A percentile compares a stretch with the other conserved stretches of the same genome.
These are phyloP conservation scores for Ephemerocybe angulata DNA, from an alignment of 768 basidiomycete species.

Conservation along the genomic window DNA sequence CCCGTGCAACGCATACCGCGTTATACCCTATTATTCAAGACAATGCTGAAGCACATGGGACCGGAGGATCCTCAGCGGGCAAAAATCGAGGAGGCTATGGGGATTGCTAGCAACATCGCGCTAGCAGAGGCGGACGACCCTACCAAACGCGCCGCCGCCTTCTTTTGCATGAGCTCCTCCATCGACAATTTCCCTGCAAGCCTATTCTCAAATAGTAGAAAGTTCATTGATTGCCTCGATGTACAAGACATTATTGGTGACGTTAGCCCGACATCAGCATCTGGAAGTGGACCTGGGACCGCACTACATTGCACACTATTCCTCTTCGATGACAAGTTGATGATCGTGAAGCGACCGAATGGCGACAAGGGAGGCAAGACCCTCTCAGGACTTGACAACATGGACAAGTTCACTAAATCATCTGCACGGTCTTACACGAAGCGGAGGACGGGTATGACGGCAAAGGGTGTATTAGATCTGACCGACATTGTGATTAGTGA, in stretches of 20 bases:
- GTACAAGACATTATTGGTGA: slow-evolving; percentile 77
- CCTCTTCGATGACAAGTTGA: slow-evolving; percentile 90
- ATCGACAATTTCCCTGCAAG: slow-evolving; percentile 90
- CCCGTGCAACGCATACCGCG: slow-evolving; percentile 94
- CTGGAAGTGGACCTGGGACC: slow-evolving; percentile 38
- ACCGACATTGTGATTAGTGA: slow-evolving; percentile 82
- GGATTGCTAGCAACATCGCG: slow-evolving; percentile 87
- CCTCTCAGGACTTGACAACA: slow-evolving; percentile 72
- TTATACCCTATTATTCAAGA: slow-evolving; percentile 89
- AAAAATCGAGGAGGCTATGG: slow-evolving; percentile 79
- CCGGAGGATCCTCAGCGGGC: slow-evolving; percentile 71
- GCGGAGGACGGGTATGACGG: slow-evolving; percentile 79
- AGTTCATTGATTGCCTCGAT: slow-evolving; percentile 90
- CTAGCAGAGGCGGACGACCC: slow-evolving; percentile 88
- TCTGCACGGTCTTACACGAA: slow-evolving; percentile 58
- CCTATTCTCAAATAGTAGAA: slow-evolving; percentile 83
- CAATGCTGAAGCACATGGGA: slow-evolving; percentile 88
- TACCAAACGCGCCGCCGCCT: slow-evolving; percentile 82
- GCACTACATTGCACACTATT: slow-evolving; percentile 84
- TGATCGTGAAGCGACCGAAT: slow-evolving; percentile 84
- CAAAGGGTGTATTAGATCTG: slow-evolving; percentile 81
- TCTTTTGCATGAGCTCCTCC: slow-evolving; percentile 79
- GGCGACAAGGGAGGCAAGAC: slow-evolving; percentile 72
- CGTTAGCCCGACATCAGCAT: slow-evolving; percentile 40
- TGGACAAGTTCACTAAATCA: slow-evolving; percentile 70